A percentile compares a stretch with the other conserved stretches of the same genome.
phyloP scores from a whole-genome alignment of 192 early-diverging fungal genomes.

The Chytriomyces confervae region DNA sequence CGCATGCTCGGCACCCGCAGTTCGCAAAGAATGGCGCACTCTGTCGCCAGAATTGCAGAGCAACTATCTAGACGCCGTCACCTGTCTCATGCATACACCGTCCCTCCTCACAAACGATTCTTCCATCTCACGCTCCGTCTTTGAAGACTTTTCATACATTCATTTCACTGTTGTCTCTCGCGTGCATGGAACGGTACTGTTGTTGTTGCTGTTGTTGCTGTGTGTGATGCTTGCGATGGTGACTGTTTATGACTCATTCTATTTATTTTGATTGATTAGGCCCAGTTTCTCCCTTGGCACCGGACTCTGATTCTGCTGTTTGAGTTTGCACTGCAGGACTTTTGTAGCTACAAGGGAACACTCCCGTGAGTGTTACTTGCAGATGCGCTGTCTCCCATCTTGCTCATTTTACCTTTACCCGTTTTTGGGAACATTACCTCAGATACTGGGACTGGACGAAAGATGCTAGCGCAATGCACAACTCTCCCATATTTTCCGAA shows the following conservation, averaged over 20 bases:
- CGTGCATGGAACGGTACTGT: conserved; percentile 6
- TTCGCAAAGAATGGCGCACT: conserved; percentile 25
- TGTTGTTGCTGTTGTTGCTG: background rate
- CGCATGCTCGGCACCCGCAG: background rate
- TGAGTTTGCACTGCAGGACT: conserved; percentile 29
- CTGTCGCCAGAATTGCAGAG: conserved; percentile 6
- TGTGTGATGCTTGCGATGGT: too few relatives aligned
- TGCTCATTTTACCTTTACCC: background rate
- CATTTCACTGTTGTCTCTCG: background rate
- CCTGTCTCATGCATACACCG: conserved; percentile 18
- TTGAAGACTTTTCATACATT: conserved; percentile 22
- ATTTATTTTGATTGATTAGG: background rate
- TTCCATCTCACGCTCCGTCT: background rate
- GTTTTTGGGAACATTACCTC: background rate
- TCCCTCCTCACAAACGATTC: background rate
- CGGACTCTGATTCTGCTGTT: conserved; percentile 33
- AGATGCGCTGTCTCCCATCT: background rate
- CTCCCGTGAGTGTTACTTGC: conserved; percentile 39
- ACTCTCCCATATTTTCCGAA: conserved; percentile 46
- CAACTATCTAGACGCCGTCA: conserved; percentile 22
- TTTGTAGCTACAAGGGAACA: conserved; percentile 20
- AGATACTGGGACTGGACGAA: conserved; percentile 72
- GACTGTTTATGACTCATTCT: too few relatives aligned
- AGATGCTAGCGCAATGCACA: conserved; percentile 51
- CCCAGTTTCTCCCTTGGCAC: conserved; percentile 41